phyloP scores from a whole-genome alignment of 768 basidiomycete species.

The Mycena vulgaris region DNA sequence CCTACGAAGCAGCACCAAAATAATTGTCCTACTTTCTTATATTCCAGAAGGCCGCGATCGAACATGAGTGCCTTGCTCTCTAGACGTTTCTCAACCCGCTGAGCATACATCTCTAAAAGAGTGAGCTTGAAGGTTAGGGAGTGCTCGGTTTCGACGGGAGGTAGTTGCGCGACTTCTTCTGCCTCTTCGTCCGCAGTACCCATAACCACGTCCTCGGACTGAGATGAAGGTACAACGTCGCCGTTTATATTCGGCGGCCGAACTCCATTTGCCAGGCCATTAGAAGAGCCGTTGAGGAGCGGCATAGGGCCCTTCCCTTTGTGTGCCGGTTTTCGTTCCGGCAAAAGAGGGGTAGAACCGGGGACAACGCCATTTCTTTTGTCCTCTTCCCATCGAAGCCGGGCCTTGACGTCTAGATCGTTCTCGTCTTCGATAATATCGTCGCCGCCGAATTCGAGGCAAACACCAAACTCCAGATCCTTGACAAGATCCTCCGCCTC shows the following conservation, averaged over 20 bases:
- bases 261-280: constrained; percentile 61
- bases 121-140: constrained; percentile 92
- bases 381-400: constrained; percentile 66
- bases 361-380: constrained; percentile 44
- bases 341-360: constrained; percentile 44
- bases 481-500: constrained; percentile 97
- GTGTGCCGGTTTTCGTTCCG: constrained; percentile 47
- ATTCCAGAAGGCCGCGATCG: constrained; percentile 91
- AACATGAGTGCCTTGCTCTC: constrained; percentile 93
- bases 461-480: constrained; percentile 96
- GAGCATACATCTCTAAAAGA: constrained; percentile 91
- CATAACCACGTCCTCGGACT: constrained; percentile 64
- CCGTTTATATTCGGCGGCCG: constrained; percentile 47
- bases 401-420: constrained; percentile 79
- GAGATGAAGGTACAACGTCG: constrained; percentile 44
- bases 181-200: constrained; percentile 69
- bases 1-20: constrained; percentile 3
- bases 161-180: constrained; percentile 80
- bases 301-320: constrained; percentile 52
- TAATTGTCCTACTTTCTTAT: constrained; percentile 84
- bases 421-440: constrained; percentile 84
- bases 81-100: constrained; percentile 87
- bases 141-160: constrained; percentile 86
- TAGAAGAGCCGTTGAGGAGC: constrained; percentile 57
- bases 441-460: constrained; percentile 88